A percentile compares a stretch with the other conserved stretches of the same genome.
Conservation (phyloP, 1,284 basidiomycete genomes). For the Puccinia novopanici region DNA sequence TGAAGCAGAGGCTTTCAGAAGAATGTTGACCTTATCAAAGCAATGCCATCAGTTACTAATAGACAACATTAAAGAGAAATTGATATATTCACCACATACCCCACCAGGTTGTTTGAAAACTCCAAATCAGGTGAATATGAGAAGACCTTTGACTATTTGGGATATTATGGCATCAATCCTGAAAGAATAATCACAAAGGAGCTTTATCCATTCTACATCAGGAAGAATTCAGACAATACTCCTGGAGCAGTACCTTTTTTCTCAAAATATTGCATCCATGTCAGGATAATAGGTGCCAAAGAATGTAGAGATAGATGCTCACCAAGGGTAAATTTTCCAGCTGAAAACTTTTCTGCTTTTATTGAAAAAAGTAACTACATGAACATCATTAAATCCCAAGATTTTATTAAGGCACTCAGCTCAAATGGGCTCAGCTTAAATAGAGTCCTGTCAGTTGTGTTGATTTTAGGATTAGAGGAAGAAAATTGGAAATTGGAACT, state of each 20-base stretch:
- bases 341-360: neutral
- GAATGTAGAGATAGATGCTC: neutral
- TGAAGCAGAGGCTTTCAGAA: neutral
- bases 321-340: slow-evolving; percentile 1
- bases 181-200: neutral
- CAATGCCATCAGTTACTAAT: neutral
- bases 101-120: neutral
- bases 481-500: neutral
- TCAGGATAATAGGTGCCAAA: neutral
- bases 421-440: slow-evolving; percentile 11
- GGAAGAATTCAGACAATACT: neutral
- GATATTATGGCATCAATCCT: neutral
- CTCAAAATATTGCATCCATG: neutral
- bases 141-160: slow-evolving; percentile 2
- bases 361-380: slow-evolving; percentile 17
- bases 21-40: slow-evolving; percentile 15
- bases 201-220: neutral
- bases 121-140: slow-evolving; percentile 10
- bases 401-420: neutral
- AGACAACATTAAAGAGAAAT: neutral
- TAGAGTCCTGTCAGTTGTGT: neutral
- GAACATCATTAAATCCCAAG: neutral
- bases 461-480: neutral
- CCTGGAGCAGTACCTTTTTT: neutral
- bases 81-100: neutral